Conservation (phyloP, 2,329 filamentous ascomycete species). For the Beauveria caledonica region DNA sequence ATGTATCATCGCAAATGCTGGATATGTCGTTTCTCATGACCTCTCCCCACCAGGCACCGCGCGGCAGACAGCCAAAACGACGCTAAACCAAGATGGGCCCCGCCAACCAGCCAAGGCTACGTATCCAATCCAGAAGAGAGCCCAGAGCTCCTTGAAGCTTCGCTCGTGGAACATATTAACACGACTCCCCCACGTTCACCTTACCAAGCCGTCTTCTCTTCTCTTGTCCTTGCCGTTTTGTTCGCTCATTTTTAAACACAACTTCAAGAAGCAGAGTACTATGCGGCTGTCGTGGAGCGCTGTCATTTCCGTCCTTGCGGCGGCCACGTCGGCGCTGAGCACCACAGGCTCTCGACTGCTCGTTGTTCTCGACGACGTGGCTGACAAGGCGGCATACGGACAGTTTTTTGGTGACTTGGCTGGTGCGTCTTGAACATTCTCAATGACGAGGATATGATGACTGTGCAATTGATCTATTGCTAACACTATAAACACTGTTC, state of each 20-base stretch:
- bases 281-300: conserved; percentile 73
- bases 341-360: conserved; percentile 71
- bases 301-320: conserved; percentile 56
- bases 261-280: background rate
- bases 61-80: background rate
- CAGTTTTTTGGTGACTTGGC: conserved; percentile 69
- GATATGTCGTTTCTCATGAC: background rate
- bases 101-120: conserved; percentile 9
- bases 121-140: conserved; percentile 10
- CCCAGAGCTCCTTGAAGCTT: conserved; percentile 12
- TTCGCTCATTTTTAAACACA: background rate
- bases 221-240: background rate
- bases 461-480: background rate
- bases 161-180: conserved; percentile 5
- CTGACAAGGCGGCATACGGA: conserved; percentile 75
- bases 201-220: background rate
- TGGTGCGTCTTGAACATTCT: conserved; percentile 38
- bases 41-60: conserved; percentile 1
- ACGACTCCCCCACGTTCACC: background rate
- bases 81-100: conserved; percentile 7
- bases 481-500: conserved; percentile 16
- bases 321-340: conserved; percentile 67
- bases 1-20: background rate
- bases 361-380: conserved; percentile 75
- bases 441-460: background rate